Percentiles rank a stretch among this genome's conserved stretches.
Evolutionary conservation across 306 rosid species (phyloP).

Genomic region (Fagus crenata): DNA sequence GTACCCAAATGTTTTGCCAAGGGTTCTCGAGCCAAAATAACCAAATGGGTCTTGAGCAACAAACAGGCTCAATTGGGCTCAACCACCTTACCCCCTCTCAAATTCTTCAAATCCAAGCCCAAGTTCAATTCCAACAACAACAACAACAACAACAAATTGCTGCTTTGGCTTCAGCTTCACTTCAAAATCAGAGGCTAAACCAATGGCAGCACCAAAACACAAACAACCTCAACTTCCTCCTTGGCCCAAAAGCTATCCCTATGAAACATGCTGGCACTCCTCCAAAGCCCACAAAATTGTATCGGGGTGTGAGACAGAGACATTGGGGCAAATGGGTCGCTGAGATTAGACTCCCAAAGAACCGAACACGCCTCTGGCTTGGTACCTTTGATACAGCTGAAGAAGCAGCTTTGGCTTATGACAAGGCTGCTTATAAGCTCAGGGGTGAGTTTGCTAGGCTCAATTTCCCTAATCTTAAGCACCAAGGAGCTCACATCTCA

Average conservation of each 20-base stretch:
- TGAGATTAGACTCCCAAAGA: slow-evolving; percentile 87
- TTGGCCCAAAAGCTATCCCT: slow-evolving; percentile 48
- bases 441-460: slow-evolving; percentile 83
- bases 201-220: slow-evolving; percentile 20
- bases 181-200: slow-evolving; percentile 25
- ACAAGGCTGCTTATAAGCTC: slow-evolving; percentile 80
- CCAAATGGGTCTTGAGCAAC: slow-evolving; percentile 35
- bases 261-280: slow-evolving; percentile 59
- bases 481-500: slow-evolving; percentile 44
- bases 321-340: slow-evolving; percentile 99
- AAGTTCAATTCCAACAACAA: slow-evolving; percentile 47
- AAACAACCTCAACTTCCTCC: slow-evolving; percentile 22
- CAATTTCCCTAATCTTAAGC: slow-evolving; percentile 70
- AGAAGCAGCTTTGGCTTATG: slow-evolving; percentile 92
- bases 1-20: slow-evolving; percentile 37
- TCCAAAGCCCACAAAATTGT: slow-evolving; percentile 58
- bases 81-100: slow-evolving; percentile 75
- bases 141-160: slow-evolving; percentile 28
- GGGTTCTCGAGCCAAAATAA: slow-evolving; percentile 29
- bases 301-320: slow-evolving; percentile 87
- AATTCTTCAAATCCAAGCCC: slow-evolving; percentile 76
- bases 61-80: slow-evolving; percentile 55
- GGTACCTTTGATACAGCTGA: slow-evolving; percentile 93
- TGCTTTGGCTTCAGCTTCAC: slow-evolving; percentile 29
- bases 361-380: slow-evolving; percentile 91